phyloP scores from a whole-genome alignment of 2,329 filamentous ascomycete species.

The Aspergillus ruber region DNA sequence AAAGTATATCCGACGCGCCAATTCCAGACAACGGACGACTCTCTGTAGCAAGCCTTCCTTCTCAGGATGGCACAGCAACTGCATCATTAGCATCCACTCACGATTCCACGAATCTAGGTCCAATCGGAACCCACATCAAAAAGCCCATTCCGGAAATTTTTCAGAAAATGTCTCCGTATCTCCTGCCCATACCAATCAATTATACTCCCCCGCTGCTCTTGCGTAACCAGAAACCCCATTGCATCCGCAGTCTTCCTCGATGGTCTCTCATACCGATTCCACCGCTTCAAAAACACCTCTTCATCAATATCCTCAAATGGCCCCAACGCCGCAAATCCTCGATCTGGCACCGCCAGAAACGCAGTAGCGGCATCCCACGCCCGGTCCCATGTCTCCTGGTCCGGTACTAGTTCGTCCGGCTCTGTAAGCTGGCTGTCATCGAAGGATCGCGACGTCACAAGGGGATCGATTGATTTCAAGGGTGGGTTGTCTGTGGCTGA shows the following conservation, averaged over 20 bases:
- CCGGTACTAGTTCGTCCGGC: slow-evolving; percentile 13
- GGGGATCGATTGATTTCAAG: slow-evolving; percentile 6
- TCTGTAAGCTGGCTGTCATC: slow-evolving; percentile 5
- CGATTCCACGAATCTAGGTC: not conserved
- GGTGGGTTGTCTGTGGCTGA: slow-evolving; percentile 21
- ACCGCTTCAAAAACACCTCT: slow-evolving; percentile 22
- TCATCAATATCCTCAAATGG: slow-evolving; percentile 18
- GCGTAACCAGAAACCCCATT: slow-evolving; percentile 25
- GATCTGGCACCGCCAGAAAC: slow-evolving; percentile 34
- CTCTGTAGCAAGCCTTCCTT: slow-evolving; percentile 22
- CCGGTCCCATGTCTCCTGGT: slow-evolving; percentile 31
- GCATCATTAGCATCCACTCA: not conserved
- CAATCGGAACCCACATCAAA: slow-evolving; percentile 21
- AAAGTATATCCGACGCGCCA: slow-evolving; percentile 33
- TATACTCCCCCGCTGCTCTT: slow-evolving; percentile 23
- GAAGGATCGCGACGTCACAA: not conserved
- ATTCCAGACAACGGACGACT: slow-evolving; percentile 29
- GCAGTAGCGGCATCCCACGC: slow-evolving; percentile 37
- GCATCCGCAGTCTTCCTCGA: slow-evolving; percentile 26
- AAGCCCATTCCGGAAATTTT: slow-evolving; percentile 29
- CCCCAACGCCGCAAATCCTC: slow-evolving; percentile 25
- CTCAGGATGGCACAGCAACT: slow-evolving; percentile 21
- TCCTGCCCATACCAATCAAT: slow-evolving; percentile 40
- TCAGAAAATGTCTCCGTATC: slow-evolving; percentile 37
- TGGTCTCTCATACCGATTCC: slow-evolving; percentile 23